These are phyloP conservation scores for Hawksworthiomyces lignivorus DNA, from an alignment of 2,329 filamentous ascomycete species.

Conservation along the genomic window DNA sequence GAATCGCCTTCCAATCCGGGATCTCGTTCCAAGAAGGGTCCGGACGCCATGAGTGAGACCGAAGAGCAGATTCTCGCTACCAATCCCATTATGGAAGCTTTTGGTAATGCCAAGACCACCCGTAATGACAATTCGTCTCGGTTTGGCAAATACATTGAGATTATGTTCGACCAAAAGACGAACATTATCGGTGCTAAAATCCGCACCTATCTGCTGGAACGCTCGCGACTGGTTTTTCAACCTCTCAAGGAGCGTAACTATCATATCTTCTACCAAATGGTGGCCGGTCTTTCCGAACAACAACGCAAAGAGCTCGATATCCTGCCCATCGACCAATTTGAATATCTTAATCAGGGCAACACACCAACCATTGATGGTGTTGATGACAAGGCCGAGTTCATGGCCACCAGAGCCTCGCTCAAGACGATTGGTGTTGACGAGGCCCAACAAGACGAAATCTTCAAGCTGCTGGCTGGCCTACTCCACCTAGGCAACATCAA, in stretches of 20 bases:
- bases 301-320: slow-evolving; percentile 75
- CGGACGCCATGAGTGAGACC: slow-evolving; percentile 87
- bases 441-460: slow-evolving; percentile 73
- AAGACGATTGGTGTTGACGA: slow-evolving; percentile 77
- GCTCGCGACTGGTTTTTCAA: slow-evolving; percentile 93
- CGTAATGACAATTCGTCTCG: slow-evolving; percentile 98
- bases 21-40: slow-evolving; percentile 64
- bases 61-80: slow-evolving; percentile 98
- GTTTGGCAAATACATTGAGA: slow-evolving; percentile 99
- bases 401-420: slow-evolving; percentile 78
- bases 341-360: slow-evolving; percentile 93
- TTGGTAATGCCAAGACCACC: slow-evolving; percentile 99
- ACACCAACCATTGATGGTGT: slow-evolving; percentile 87
- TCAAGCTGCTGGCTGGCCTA: slow-evolving; percentile 81
- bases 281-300: slow-evolving; percentile 80
- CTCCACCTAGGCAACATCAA: slow-evolving; percentile 95
- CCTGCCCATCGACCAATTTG: slow-evolving; percentile 79
- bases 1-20: slow-evolving; percentile 85
- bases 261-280: slow-evolving; percentile 97
- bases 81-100: slow-evolving; percentile 99
- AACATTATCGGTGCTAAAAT: slow-evolving; percentile 98
- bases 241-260: slow-evolving; percentile 97
- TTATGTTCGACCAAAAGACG: slow-evolving; percentile 93
- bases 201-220: slow-evolving; percentile 87
- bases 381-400: slow-evolving; percentile 90